phyloP scores from a whole-genome alignment of 305 asterid species.

The Coffea humblotiana region DNA sequence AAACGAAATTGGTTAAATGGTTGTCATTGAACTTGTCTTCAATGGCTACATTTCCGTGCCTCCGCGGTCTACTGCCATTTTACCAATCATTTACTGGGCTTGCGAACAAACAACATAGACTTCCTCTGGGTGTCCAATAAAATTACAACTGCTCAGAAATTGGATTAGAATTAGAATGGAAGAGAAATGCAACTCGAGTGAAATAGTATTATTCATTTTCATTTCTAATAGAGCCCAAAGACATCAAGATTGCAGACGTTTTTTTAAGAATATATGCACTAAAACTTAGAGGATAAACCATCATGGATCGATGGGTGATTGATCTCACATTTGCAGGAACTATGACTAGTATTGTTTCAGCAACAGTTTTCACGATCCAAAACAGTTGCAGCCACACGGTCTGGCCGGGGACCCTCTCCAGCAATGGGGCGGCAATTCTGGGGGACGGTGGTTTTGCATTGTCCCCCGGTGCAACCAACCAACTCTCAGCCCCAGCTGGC shows the following conservation, averaged over 20 bases:
- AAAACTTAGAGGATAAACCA: no score
- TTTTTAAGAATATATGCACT: no score
- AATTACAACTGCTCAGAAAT: no score
- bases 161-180: no score
- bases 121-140: no score
- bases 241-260: no score
- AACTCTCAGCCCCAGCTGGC: conserved; percentile 51
- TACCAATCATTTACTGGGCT: background rate
- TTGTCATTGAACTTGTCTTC: background rate
- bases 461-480: conserved; percentile 46
- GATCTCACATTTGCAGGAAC: conserved; percentile 33
- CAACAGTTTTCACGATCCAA: conserved; percentile 49
- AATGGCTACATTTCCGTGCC: background rate
- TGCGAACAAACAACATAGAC: no score
- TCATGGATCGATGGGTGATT: background rate
- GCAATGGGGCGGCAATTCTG: conserved; percentile 41
- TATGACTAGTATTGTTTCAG: conserved; percentile 27
- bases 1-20: background rate
- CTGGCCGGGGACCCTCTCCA: conserved; percentile 73
- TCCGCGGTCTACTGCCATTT: background rate
- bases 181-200: no score
- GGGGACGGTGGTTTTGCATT: conserved; percentile 57
- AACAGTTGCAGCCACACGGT: conserved; percentile 60
- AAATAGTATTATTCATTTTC: no score
- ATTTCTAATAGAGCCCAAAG: no score